Base-by-base conservation (phyloP, 2,329 filamentous ascomycete genomes). In the Rhynchosporium agropyri region DNA sequence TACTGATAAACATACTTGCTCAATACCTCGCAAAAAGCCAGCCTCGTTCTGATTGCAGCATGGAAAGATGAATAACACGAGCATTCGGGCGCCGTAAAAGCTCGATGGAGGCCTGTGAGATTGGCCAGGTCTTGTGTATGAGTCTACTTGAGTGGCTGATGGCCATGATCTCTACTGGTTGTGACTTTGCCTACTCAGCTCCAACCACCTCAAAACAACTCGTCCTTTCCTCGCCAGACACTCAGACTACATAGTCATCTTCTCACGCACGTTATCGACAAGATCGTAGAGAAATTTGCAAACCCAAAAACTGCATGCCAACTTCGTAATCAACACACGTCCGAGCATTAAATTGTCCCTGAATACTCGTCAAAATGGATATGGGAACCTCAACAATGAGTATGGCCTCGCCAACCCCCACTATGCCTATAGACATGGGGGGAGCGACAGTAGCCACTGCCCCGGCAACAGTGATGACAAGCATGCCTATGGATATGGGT, bases 351-450 rank as follows among this genome's bases (percentile, higher is more conserved):
- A 13, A 46, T 33, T 29, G 20, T 29, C 7, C 20, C 3, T 3
- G 33, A 58, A 40, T 43, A 58, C n/a, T 42, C 46, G 28, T 28
- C 20, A 65, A 62, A 3, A 68, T 70, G 66, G 63, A 69, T 63
- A 70, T 70, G 69, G 65, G 56, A 49, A 64, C 61, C 15, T 55
- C 63, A 1, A 64, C 66, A 38, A 65, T 62, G 49, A 67, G 61
- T 54, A 55, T 50, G 46, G 49, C 54, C 6, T 61, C 63, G 26
- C 51, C 58, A 2, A 61, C 65, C 8, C 59, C 36, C 58, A 15
- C 31, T 63, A 65, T 65, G 59, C 40, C 40, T 40, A 64, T 64
- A 61, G 63, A 51, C 58, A 68, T 67, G 63, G 42, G 67, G 65
- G 46, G 36, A 9, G 20, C 51, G 5, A 56, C 56, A 54, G 54